Percentiles rank a stretch among this genome's conserved stretches.
Conservation (phyloP, 495 filamentous ascomycete species). For the Podospora appendiculata region DNA sequence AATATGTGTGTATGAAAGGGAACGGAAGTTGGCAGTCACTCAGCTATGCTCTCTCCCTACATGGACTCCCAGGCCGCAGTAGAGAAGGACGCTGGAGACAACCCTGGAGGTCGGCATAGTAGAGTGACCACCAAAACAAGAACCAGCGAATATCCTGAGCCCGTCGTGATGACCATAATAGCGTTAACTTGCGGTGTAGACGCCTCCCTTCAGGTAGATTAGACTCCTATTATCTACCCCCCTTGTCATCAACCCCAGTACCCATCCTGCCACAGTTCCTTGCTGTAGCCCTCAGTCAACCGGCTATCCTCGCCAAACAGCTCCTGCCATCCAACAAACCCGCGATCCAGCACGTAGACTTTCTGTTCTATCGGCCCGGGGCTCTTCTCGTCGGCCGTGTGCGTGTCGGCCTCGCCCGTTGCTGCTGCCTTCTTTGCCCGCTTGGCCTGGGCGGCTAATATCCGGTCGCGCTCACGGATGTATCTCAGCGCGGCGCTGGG, state of each 20-base stretch:
- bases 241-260: conserved; percentile 28
- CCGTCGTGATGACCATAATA: no score
- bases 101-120: no score
- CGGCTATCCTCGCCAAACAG: conserved; percentile 69
- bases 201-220: no score
- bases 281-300: conserved; percentile 78
- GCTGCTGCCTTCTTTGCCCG: conserved; percentile 6
- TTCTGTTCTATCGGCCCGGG: conserved; percentile 43
- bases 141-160: no score
- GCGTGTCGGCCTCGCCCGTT: background rate
- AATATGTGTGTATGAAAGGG: no score
- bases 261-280: conserved; percentile 75
- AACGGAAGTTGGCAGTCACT: no score
- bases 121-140: no score
- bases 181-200: no score
- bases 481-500: conserved; percentile 64
- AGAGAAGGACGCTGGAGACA: no score
- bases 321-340: conserved; percentile 91
- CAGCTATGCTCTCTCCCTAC: no score
- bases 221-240: no score
- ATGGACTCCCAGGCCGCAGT: no score
- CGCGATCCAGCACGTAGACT: conserved; percentile 74
- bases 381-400: conserved; percentile 8
- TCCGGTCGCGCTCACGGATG: conserved; percentile 52
- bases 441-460: conserved; percentile 19